Conservation (phyloP, 2,329 filamentous ascomycete genomes). For the Aspergillus bombycis region DNA sequence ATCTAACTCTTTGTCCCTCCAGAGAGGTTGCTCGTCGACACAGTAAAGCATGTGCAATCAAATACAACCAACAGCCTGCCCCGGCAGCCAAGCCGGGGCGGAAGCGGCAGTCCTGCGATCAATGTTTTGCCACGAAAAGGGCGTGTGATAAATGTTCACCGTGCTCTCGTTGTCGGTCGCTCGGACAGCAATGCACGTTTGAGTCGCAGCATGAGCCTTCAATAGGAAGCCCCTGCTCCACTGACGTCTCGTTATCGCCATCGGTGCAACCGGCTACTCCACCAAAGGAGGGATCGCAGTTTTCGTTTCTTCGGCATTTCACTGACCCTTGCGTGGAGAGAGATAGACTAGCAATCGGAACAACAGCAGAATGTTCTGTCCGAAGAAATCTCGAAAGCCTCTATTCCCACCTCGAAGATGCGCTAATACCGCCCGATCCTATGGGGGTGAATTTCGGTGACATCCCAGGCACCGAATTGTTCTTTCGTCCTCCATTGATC, state of each 20-base stretch:
- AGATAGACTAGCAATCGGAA: conserved; percentile 34
- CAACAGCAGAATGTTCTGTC: conserved; percentile 33
- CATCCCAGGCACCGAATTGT: conserved; percentile 15
- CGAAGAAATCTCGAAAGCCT: conserved; percentile 31
- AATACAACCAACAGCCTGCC: conserved; percentile 31
- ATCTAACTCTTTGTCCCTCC: not conserved
- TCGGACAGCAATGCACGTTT: conserved; percentile 28
- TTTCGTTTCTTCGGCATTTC: conserved; percentile 34
- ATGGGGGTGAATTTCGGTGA: conserved; percentile 18
- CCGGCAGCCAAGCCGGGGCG: conserved; percentile 32
- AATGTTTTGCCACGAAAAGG: conserved; percentile 30
- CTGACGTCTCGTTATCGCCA: conserved; percentile 4
- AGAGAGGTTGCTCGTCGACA: conserved; percentile 36
- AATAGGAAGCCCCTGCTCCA: not conserved
- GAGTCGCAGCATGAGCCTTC: conserved; percentile 8
- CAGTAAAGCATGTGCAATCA: conserved; percentile 33
- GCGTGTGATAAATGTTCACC: conserved; percentile 30
- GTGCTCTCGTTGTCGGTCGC: conserved; percentile 28
- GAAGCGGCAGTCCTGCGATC: conserved; percentile 34
- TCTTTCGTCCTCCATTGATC: conserved; percentile 15
- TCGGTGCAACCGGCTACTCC: conserved; percentile 1
- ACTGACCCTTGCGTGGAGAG: conserved; percentile 31
- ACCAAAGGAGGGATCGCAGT: conserved; percentile 19
- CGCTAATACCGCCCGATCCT: conserved; percentile 26
- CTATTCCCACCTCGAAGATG: conserved; percentile 32